Conservation (phyloP, 345 rosid genomes). For the Diplotaxis tenuifolia region DNA sequence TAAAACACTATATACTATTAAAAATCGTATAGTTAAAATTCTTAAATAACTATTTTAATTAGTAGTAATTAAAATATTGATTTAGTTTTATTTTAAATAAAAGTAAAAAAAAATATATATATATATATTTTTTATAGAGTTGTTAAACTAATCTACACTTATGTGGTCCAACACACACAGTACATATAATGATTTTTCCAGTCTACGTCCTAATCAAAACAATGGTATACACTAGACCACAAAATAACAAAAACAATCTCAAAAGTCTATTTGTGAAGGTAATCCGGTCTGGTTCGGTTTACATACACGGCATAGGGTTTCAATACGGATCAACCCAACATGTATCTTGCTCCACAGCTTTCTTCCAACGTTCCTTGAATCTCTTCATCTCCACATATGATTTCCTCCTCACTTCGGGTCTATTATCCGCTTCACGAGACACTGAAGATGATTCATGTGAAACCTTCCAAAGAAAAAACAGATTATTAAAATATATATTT, state of each 20-base stretch:
- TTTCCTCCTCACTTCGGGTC: slow-evolving; percentile 71
- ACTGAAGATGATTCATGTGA: slow-evolving; percentile 49
- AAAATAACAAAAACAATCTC: slow-evolving; percentile 9
- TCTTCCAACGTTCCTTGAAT: slow-evolving; percentile 66
- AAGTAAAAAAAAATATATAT: no score
- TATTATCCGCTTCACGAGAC: slow-evolving; percentile 47
- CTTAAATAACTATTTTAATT: no score
- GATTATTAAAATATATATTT: background rate
- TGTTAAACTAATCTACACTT: background rate
- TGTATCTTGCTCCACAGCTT: slow-evolving; percentile 54
- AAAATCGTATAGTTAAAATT: no score
- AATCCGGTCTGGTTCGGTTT: slow-evolving; percentile 20
- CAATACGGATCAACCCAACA: slow-evolving; percentile 89
- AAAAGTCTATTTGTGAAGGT: background rate
- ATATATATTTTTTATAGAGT: no score
- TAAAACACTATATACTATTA: no score
- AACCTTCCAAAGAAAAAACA: background rate
- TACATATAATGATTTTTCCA: background rate
- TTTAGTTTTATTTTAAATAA: no score
- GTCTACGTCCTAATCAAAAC: slow-evolving; percentile 22
- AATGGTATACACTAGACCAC: slow-evolving; percentile 11
- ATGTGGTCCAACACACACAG: slow-evolving; percentile 11
- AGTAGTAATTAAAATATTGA: background rate
- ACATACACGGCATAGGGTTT: background rate
- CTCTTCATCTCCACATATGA: slow-evolving; percentile 72